Evolutionary conservation across 306 rosid genomes (phyloP), one percentile per base, ranked within the genome.

Genomic region (Prunus armeniaca): DNA sequence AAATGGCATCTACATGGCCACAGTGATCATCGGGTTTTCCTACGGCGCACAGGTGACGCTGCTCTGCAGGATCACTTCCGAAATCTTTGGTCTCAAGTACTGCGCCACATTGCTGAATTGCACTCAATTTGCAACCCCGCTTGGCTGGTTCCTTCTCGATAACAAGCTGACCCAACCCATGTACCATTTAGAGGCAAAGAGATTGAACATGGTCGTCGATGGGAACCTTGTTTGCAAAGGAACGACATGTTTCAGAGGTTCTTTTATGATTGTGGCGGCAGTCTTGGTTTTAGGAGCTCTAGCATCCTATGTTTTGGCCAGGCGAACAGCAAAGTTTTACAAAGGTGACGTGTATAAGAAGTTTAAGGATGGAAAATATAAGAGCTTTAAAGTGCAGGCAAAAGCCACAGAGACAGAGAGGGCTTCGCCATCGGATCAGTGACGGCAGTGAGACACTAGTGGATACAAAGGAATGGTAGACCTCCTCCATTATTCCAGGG

Each of bases 31-130:
- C 6, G 77, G 77, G 11, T 63, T 71, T 25, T 71, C 72, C 12
- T 61, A 28, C 17, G 82, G 82, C 51, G 74, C 69, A 22, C 67
- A 73, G 56, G 38, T 72, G 64, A 32, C 74, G 0, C 55, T 79
- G 47, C 25, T 73, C 18, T 55, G 72, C 25, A 30, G 63, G 2
- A 72, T 72, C 62, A 65, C 73, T 64, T 73, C 78, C 14, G 67
- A 73, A 69, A 50, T 65, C 14, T 79, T 79, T 15, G 82, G 82
- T 2, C 78, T 73, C 58, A 73, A 73, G 61, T 67, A 56, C 63
- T 79, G 43, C 27, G 41, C 82, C 1, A 79, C 74, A 6, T 75
- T 79, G 61, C 30, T 17, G 73, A 79, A 55, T 9, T 64, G 62
- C 15, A 52, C 67, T 3, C 74, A 71, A 14, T 28, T 79, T 12